Evolutionary conservation across 345 rosid species (phyloP), one percentile per base, ranked within the genome.

Genomic region (Acer campestre): DNA sequence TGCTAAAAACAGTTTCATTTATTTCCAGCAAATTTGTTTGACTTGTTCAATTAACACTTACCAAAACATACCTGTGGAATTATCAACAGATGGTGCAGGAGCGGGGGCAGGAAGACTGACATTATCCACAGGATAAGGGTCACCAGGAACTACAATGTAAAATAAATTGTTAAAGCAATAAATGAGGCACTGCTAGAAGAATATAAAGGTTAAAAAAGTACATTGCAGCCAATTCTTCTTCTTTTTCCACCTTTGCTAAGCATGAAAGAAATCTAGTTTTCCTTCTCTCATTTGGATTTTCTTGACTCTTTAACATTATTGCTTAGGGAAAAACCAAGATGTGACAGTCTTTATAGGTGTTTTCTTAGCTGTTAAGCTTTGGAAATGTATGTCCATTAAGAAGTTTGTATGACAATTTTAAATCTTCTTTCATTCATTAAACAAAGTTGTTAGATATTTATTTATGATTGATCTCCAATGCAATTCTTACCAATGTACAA

Each of bases 91-190:
- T 49, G 87, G 88, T 67, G 82, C 88, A 10, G 94, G 91, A 66
- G 88, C 83, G 74, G 94, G 90, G 53, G 90, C 85, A 29, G 90
- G 89, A 76, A 87, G 79, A 68, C 68, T 74, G 9, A 38, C 82
- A 42, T 79, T 86, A 77, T 86, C 84, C 77, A 79, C 40, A 25
- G 86, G 88, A 86, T 90, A 92, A 59, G 96, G 92, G 81, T 83
- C 93, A 61, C 99, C 99, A 78, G 99, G 98, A 90, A 84, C 99
- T 95, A 75, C 62, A 82, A 79, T 55, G 80, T 18, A 61, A 63
- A 76, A 71, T 69, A 68, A 62, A 20, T 11, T 29, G 35, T 23
- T 17, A 78, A 72, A 40, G 31, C n/a, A 31, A 29, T 61, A 59
- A 65, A 65, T 23, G 62, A 75, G 20, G 11, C 56, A n/a, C 44